Conservation (phyloP, 192 early-diverging fungal genomes). For the Dissophora ornata region DNA sequence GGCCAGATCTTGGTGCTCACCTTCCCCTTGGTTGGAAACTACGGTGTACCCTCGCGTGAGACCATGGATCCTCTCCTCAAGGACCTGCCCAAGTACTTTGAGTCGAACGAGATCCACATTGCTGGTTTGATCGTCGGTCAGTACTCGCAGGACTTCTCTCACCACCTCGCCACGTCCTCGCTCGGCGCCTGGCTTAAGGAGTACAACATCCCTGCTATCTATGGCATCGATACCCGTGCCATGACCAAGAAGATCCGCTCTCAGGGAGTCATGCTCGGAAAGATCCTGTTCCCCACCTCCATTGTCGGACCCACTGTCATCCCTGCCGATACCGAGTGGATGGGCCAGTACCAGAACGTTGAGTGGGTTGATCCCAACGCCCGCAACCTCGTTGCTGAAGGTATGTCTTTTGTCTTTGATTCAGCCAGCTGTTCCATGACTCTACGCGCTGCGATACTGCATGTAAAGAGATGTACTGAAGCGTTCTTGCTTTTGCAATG, state of each 20-base stretch:
- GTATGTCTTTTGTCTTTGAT: conserved; percentile 10
- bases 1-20: conserved; percentile 99
- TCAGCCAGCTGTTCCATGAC: too few relatives aligned
- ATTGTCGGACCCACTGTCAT: conserved; percentile 59
- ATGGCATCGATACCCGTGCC: conserved; percentile 95
- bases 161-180: conserved; percentile 89
- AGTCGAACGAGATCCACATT: conserved; percentile 94
- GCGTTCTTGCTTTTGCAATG: neutral
- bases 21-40: conserved; percentile 97
- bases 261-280: conserved; percentile 90
- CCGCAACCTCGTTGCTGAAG: conserved; percentile 92
- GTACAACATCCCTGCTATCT: conserved; percentile 91
- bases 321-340: conserved; percentile 62
- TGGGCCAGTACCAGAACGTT: conserved; percentile 82
- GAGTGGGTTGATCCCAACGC: conserved; percentile 94
- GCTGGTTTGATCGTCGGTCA: conserved; percentile 92
- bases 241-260: conserved; percentile 97
- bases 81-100: conserved; percentile 94
- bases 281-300: conserved; percentile 86
- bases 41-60: conserved; percentile 93
- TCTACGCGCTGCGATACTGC: too few relatives aligned
- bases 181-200: conserved; percentile 93
- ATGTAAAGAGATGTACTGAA: too few relatives aligned
- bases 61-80: conserved; percentile 86
- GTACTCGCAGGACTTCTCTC: conserved; percentile 92